Evolutionary conservation across 2,329 filamentous ascomycete genomes (phyloP), one percentile per base, ranked within the genome.

Genomic region (Stagonosporopsis chrysanthemi): DNA sequence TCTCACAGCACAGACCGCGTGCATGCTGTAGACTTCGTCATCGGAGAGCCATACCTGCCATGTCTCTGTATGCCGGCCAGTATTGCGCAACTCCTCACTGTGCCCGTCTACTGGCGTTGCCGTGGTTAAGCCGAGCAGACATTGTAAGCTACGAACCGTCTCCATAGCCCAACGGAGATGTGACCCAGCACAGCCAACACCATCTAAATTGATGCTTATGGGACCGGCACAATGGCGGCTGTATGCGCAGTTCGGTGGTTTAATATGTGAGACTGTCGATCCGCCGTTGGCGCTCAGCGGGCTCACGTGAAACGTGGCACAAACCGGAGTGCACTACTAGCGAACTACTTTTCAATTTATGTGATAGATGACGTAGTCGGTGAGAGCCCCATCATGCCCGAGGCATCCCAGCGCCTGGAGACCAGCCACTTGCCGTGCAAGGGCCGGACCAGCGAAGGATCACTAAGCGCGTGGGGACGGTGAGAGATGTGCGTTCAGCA

Each of bases 351-450:
- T 17, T 3, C 66, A 5, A 14, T 15, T 15, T 33, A 14, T 43
- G 19, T 35, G 19, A 28, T n/a, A 6, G 33, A 45, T 65, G 64
- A 66, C 61, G 61, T 65, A 63, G 64, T 66, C 64, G 64, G 64
- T 66, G 64, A 66, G 45, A 57, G 56, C 60, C 62, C 55, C 54
- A 61, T 58, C 23, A 55, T 55, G 40, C 38, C 50, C 40, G 38
- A 45, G 17, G 47, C 45, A 38, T 38, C 24, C 44, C 33, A 40
- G 33, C 50, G 55, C 39, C 52, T 39, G 54, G 45, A 43, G 56
- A 42, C 36, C 24, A 38, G 35, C 36, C 24, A 38, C 29, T 19
- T 51, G 48, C 38, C 51, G 24, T 28, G 28, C 40, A 44, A 14
- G 43, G 46, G 2, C 33, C 22, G 28, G 51, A 55, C 35, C 52